These are phyloP conservation scores for Lepidium aucheri DNA, from an alignment of 345 rosid genomes.

Conservation along the genomic window DNA sequence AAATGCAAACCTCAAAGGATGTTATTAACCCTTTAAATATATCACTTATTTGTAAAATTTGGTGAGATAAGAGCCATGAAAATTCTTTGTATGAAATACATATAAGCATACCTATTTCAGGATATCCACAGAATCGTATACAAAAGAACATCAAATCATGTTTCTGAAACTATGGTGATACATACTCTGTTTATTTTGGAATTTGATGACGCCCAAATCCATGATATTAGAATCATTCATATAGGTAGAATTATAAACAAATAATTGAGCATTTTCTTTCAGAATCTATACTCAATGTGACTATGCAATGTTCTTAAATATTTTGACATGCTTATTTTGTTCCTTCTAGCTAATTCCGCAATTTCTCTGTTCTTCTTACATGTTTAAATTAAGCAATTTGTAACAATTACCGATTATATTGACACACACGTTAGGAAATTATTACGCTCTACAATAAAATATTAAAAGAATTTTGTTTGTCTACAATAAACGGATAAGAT, in stretches of 20 bases:
- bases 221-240: constrained; percentile 17
- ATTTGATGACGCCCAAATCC: constrained; percentile 25
- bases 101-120: no score
- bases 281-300: constrained; percentile 3
- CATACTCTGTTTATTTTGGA: constrained; percentile 3
- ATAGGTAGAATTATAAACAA: not conserved
- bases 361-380: not conserved
- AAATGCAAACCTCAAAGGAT: no score
- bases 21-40: no score
- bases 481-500: constrained; percentile 11
- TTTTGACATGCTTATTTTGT: constrained; percentile 3
- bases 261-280: not conserved
- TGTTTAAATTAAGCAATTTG: not conserved
- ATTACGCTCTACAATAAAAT: not conserved
- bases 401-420: not conserved
- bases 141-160: not conserved
- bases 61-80: no score
- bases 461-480: not conserved
- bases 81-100: no score
- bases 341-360: not conserved
- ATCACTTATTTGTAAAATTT: no score
- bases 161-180: constrained; percentile 2
- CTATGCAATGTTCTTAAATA: not conserved
- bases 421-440: not conserved
- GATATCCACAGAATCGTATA: no score